phyloP scores from a whole-genome alignment of 1,284 basidiomycete genomes.

The Athelia sp. region DNA sequence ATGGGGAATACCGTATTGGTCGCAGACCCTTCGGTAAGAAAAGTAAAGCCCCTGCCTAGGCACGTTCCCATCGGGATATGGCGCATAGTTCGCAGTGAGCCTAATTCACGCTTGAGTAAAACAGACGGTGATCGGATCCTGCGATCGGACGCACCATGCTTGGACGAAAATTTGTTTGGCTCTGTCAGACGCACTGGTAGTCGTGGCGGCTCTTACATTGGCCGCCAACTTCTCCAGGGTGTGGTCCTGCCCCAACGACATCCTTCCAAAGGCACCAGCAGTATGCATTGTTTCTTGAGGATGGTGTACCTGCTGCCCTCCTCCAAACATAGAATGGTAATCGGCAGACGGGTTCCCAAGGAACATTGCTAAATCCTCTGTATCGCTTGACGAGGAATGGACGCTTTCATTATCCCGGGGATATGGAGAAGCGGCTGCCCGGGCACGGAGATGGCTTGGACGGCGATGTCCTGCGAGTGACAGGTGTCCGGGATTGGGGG shows the following conservation, averaged over 20 bases:
- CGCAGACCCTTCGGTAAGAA: slow-evolving; percentile 86
- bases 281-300: slow-evolving; percentile 62
- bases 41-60: slow-evolving; percentile 86
- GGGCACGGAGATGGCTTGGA: slow-evolving; percentile 69
- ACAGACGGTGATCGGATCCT: slow-evolving; percentile 13
- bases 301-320: slow-evolving; percentile 30
- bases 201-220: slow-evolving; percentile 81
- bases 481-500: slow-evolving; percentile 65
- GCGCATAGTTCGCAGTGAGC: slow-evolving; percentile 83
- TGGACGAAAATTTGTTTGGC: slow-evolving; percentile 89
- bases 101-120: slow-evolving; percentile 32
- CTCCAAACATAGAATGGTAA: slow-evolving; percentile 57
- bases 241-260: slow-evolving; percentile 70
- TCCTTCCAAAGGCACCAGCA: slow-evolving; percentile 64
- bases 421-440: slow-evolving; percentile 74
- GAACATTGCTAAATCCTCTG: slow-evolving; percentile 78
- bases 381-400: slow-evolving; percentile 80
- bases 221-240: slow-evolving; percentile 80
- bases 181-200: slow-evolving; percentile 81
- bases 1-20: slow-evolving; percentile 85
- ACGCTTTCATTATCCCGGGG: slow-evolving; percentile 79
- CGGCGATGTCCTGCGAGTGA: slow-evolving; percentile 69
- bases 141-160: slow-evolving; percentile 58
- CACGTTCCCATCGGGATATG: slow-evolving; percentile 88
- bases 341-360: slow-evolving; percentile 50